Conservation (phyloP, 1,284 basidiomycete genomes). For the Inonotus hispidus region DNA sequence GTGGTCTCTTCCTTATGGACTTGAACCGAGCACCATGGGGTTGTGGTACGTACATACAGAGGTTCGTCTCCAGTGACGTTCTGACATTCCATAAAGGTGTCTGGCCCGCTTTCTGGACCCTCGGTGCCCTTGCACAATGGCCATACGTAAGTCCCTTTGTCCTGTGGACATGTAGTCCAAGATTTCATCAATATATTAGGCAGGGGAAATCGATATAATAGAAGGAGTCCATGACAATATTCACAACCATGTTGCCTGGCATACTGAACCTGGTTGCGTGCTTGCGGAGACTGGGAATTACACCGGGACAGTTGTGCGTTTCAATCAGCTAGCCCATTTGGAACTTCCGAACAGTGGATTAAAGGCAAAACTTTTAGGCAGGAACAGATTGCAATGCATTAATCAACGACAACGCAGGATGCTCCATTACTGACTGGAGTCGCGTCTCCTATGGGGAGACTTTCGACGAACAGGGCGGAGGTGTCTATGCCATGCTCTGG, state of each 20-base stretch:
- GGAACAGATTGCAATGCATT: conserved; percentile 52
- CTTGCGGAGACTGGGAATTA: conserved; percentile 40
- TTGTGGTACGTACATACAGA: conserved; percentile 43
- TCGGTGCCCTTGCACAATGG: conserved; percentile 47
- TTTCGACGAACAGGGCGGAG: conserved; percentile 69
- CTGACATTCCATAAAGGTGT: conserved; percentile 35
- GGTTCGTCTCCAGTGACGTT: neutral
- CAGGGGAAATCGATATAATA: conserved; percentile 77
- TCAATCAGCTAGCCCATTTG: conserved; percentile 22
- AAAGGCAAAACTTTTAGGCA: conserved; percentile 25
- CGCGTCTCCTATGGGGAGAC: conserved; percentile 65
- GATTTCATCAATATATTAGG: conserved; percentile 29
- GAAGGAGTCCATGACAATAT: conserved; percentile 74
- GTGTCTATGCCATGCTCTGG: conserved; percentile 77
- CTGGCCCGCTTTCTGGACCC: conserved; percentile 65
- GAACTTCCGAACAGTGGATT: neutral
- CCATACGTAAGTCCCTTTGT: conserved; percentile 38
- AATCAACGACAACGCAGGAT: conserved; percentile 54
- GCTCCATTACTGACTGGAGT: conserved; percentile 66
- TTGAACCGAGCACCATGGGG: conserved; percentile 65
- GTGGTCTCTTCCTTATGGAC: conserved; percentile 66
- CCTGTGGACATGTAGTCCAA: neutral
- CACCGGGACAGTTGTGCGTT: conserved; percentile 51
- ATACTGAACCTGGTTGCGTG: conserved; percentile 28
- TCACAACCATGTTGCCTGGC: conserved; percentile 75